Conservation (phyloP, 306 rosid genomes). For the Fragaria vesca region DNA sequence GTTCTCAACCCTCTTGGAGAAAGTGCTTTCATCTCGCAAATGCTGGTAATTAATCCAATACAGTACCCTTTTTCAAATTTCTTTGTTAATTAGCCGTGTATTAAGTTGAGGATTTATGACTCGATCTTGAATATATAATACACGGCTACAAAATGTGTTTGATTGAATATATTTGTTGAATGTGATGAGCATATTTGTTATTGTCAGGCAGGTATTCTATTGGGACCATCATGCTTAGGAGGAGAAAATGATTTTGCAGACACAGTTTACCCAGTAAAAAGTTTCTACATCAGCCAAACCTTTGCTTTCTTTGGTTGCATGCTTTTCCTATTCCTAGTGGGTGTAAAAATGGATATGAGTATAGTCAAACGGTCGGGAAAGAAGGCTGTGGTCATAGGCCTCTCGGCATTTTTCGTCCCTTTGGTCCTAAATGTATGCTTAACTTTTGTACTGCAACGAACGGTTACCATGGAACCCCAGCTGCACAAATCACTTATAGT, state of each 20-base stretch:
- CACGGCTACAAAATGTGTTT: neutral
- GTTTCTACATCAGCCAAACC: conserved; percentile 39
- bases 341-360: conserved; percentile 44
- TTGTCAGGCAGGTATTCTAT: conserved; percentile 40
- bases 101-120: neutral
- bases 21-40: conserved; percentile 42
- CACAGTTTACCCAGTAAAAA: conserved; percentile 30
- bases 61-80: neutral
- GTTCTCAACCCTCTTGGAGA: conserved; percentile 52
- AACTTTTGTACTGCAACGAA: neutral
- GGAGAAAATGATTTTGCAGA: neutral
- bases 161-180: neutral
- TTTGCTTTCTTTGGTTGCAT: conserved; percentile 45
- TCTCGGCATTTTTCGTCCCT: conserved; percentile 25
- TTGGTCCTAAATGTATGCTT: neutral
- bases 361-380: conserved; percentile 29
- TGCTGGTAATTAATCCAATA: conserved; percentile 39
- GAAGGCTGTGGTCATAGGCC: conserved; percentile 44
- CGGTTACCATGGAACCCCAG: neutral
- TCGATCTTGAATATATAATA: neutral
- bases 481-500: conserved; percentile 1
- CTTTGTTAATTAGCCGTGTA: neutral
- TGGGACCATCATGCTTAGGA: conserved; percentile 55
- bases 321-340: conserved; percentile 47
- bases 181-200: neutral